Conservation (phyloP, 2,329 filamentous ascomycete species). For the Fusarium compactum region DNA sequence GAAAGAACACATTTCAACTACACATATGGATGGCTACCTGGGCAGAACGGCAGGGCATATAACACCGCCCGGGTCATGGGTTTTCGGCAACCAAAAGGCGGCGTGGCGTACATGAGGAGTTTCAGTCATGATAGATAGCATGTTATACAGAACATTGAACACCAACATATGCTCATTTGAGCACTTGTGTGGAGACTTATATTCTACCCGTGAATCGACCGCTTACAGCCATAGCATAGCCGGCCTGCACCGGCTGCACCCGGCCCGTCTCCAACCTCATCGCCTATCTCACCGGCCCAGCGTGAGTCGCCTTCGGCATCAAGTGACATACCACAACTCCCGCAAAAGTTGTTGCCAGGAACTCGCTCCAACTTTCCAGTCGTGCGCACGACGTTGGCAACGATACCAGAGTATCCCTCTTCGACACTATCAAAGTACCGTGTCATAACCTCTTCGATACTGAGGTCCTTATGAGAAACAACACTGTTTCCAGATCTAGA, state of each 20-base stretch:
- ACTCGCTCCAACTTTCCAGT: conserved; percentile 79
- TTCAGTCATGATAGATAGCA: conserved; percentile 36
- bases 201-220: conserved; percentile 67
- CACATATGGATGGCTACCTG: conserved; percentile 26
- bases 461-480: conserved; percentile 78
- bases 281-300: conserved; percentile 72
- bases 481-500: conserved; percentile 53
- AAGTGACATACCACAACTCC: conserved; percentile 76
- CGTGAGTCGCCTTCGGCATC: conserved; percentile 72
- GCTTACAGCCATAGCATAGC: conserved; percentile 81
- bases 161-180: conserved; percentile 19
- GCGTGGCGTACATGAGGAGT: conserved; percentile 45
- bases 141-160: conserved; percentile 22
- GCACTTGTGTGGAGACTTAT: background rate
- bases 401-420: conserved; percentile 86
- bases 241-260: conserved; percentile 28
- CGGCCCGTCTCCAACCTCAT: conserved; percentile 48
- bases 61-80: conserved; percentile 38
- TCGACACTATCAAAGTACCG: conserved; percentile 88
- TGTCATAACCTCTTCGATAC: conserved; percentile 90
- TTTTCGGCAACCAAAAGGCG: conserved; percentile 44
- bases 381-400: conserved; percentile 94
- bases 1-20: conserved; percentile 15
- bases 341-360: conserved; percentile 62
- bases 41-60: conserved; percentile 38